A percentile compares a stretch with the other conserved stretches of the same genome.
phyloP scores from a whole-genome alignment of 1,284 basidiomycete species.

The Xerocomus minutiporus region DNA sequence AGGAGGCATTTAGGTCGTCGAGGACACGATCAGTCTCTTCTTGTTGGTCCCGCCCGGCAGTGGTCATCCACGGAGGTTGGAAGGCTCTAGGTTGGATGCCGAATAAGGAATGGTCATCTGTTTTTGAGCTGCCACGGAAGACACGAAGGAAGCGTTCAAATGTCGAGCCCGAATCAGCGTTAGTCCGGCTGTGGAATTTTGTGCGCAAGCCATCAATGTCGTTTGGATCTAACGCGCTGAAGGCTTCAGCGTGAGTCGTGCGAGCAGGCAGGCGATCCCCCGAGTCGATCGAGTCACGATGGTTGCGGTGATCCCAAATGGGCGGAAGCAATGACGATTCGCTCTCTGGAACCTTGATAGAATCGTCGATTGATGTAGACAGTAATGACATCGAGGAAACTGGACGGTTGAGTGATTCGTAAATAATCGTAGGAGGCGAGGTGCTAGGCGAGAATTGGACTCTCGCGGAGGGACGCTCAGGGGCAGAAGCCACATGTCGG shows the following conservation, averaged over 20 bases:
- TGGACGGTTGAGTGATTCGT: constrained; percentile 19
- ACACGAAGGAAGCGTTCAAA: constrained; percentile 24
- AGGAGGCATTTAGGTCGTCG: constrained; percentile 65
- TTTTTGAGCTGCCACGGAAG: constrained; percentile 19
- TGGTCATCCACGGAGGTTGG: constrained; percentile 65
- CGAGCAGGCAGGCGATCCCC: constrained; percentile 39
- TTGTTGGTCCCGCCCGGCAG: constrained; percentile 57
- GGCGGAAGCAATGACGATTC: constrained; percentile 11
- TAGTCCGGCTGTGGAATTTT: constrained; percentile 19
- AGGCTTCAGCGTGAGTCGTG: constrained; percentile 71
- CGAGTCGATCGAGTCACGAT: constrained; percentile 32
- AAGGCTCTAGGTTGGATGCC: constrained; percentile 39
- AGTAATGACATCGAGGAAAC: constrained; percentile 19
- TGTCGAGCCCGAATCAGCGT: constrained; percentile 19
- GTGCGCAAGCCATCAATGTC: constrained; percentile 49
- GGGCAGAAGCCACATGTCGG: constrained; percentile 10
- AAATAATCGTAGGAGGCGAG: constrained; percentile 17
- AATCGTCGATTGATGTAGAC: constrained; percentile 7
- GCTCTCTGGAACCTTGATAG: constrained; percentile 6
- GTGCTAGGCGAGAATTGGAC: constrained; percentile 19
- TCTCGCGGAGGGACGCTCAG: constrained; percentile 8
- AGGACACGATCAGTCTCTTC: constrained; percentile 66
- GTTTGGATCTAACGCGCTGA: constrained; percentile 61
- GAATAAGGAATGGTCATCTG: constrained; percentile 22
- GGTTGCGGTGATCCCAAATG: constrained; percentile 15